Evolutionary conservation across 768 basidiomycete genomes (phyloP).

Genomic region (Boletus rubroflammeus): DNA sequence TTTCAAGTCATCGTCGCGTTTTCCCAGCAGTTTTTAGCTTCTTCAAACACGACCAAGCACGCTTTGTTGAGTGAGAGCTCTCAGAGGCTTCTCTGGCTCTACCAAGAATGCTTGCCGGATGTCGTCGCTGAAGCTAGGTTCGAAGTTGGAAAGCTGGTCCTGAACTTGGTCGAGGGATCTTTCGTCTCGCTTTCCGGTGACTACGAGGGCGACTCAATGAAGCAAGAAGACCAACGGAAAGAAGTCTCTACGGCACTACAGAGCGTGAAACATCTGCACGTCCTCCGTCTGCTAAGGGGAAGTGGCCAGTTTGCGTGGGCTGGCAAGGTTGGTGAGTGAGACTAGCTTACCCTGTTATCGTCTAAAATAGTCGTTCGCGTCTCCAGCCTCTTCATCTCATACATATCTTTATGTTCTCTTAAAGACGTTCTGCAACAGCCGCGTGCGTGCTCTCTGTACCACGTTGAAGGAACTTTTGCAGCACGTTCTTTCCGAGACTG

Average conservation of each 20-base stretch:
- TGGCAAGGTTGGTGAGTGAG: constrained; percentile 59
- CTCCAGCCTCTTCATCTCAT: constrained; percentile 44
- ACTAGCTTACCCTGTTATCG: neutral
- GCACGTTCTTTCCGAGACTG: constrained; percentile 63
- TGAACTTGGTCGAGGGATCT: constrained; percentile 39
- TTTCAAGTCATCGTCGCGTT: constrained; percentile 84
- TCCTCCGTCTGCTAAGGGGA: constrained; percentile 67
- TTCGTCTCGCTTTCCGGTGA: constrained; percentile 16
- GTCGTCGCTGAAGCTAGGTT: constrained; percentile 78
- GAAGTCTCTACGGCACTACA: constrained; percentile 34
- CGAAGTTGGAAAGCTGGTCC: constrained; percentile 78
- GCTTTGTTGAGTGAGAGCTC: constrained; percentile 77
- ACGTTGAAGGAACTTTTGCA: constrained; percentile 52
- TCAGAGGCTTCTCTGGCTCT: constrained; percentile 79
- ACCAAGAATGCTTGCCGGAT: constrained; percentile 71
- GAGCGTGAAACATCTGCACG: constrained; percentile 70
- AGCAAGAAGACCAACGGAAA: constrained; percentile 11
- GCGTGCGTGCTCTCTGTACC: constrained; percentile 49
- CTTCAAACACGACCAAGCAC: constrained; percentile 38
- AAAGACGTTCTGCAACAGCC: constrained; percentile 51
- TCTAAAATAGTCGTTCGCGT: neutral
- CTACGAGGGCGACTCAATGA: constrained; percentile 1
- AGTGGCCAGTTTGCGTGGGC: constrained; percentile 81
- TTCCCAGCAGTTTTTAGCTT: constrained; percentile 50
- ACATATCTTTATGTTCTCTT: constrained; percentile 75